Base-by-base conservation (phyloP, 352 stramenopile genomes). In the Pythium aphanidermatum region DNA sequence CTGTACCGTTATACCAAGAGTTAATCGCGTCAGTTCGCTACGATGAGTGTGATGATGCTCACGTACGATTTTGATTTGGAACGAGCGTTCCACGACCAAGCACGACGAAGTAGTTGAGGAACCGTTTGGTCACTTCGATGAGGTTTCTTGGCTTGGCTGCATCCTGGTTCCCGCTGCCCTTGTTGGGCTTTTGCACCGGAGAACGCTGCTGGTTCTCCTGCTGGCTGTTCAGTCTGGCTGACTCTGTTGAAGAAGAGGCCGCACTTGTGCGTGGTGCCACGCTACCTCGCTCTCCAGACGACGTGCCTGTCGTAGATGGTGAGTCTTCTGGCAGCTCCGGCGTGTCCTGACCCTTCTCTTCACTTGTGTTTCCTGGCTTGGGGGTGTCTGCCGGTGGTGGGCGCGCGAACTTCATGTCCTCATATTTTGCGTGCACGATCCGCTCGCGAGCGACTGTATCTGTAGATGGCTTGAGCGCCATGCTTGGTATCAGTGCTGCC, bases 61-160 rank as follows among this genome's bases (percentile, higher is more conserved):
- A 70, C 75, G 40, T 70, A 91, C 79, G 70, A 39, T 58, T 74
- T 45, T 89, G 79, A 35, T 86, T 76, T 1, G 68, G 54, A 16
- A 77, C 65, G 17, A 86, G 60, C 8, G 51, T 43, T 6, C 77
- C 77, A 33, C 77, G 58, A n/a, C 74, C 77, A 4, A 92, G 62
- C 23, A 90, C 76, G 25, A 87, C 61, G 58, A 92, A 92, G 65
- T 88, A 87, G 48, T 92, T 88, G 14, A 88, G 55, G 37, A 90
- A 86, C 5, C 77, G 80, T 48, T 92, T 90, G 43, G 60, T 73
- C 13, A 92, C 70, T 60, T 89, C 79, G 4, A 89, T 59, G 38
- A 86, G 67, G 5, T 65, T 75, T n/a, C 70, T 57, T 0, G 75
- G 24, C 27, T 77, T 84, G 12, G 57, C 41, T 12, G 47, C 51